phyloP scores from a whole-genome alignment of 2,329 filamentous ascomycete species.

The Byssothecium circinans region DNA sequence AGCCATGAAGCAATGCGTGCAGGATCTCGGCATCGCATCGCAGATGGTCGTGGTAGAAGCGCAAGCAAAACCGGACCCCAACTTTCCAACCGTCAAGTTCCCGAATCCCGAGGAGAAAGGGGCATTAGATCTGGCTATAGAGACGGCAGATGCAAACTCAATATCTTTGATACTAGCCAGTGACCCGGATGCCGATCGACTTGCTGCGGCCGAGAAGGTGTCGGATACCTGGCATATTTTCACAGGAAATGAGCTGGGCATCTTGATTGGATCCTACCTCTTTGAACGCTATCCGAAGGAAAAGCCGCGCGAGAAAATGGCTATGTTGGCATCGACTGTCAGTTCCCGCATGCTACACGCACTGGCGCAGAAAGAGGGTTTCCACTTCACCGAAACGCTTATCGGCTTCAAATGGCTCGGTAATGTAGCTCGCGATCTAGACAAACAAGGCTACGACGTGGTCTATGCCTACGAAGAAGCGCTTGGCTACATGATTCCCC shows the following conservation, averaged over 20 bases:
- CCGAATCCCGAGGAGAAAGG: constrained; percentile 68
- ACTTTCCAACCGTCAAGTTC: constrained; percentile 66
- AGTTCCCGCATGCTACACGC: constrained; percentile 64
- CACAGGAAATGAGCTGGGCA: constrained; percentile 66
- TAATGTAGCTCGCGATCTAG: constrained; percentile 59
- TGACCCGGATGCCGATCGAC: constrained; percentile 67
- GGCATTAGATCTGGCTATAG: constrained; percentile 61
- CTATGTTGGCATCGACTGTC: constrained; percentile 65
- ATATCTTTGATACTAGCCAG: constrained; percentile 61
- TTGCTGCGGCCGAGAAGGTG: constrained; percentile 63
- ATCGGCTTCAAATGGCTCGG: constrained; percentile 72
- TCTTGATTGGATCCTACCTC: constrained; percentile 61
- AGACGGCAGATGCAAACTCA: constrained; percentile 54
- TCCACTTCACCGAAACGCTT: constrained; percentile 62
- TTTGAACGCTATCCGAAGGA: constrained; percentile 50
- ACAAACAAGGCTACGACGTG: constrained; percentile 51
- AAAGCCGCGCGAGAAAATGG: constrained; percentile 47
- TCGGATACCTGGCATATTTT: constrained; percentile 61
- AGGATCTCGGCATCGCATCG: constrained; percentile 44
- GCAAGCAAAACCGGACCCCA: constrained; percentile 62
- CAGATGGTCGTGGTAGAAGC: constrained; percentile 52
- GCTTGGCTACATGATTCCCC: constrained; percentile 67
- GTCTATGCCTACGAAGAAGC: constrained; percentile 67
- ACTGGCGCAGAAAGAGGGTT: constrained; percentile 58
- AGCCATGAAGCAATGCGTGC: constrained; percentile 48